These are phyloP conservation scores for Podila minutissima DNA, from an alignment of 192 early-diverging fungal species.

Conservation along the genomic window DNA sequence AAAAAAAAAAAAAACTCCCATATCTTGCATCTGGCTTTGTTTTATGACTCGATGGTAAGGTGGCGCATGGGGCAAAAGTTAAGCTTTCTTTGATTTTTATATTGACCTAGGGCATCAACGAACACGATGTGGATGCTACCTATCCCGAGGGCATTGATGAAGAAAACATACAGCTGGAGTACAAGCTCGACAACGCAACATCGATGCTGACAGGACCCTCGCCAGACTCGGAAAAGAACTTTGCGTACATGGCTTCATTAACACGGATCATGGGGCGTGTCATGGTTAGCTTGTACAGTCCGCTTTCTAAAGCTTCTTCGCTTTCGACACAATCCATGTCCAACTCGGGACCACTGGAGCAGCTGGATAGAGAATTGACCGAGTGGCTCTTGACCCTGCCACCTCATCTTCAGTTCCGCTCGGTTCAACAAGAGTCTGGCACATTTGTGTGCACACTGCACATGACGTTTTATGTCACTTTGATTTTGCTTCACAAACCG, in stretches of 20 bases:
- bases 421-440: slow-evolving; percentile 42
- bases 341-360: slow-evolving; percentile 55
- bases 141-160: slow-evolving; percentile 60
- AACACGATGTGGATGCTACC: slow-evolving; percentile 66
- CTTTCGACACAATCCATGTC: slow-evolving; percentile 36
- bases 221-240: slow-evolving; percentile 41
- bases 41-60: neutral
- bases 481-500: slow-evolving; percentile 65
- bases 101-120: slow-evolving; percentile 54
- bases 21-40: neutral
- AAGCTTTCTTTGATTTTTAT: neutral
- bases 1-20: too few species aligned
- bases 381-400: slow-evolving; percentile 61
- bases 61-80: neutral
- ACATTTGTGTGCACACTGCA: slow-evolving; percentile 55
- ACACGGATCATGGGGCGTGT: slow-evolving; percentile 48
- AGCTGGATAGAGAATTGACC: slow-evolving; percentile 54
- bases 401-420: slow-evolving; percentile 60
- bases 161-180: slow-evolving; percentile 38
- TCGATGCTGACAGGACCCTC: slow-evolving; percentile 28
- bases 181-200: slow-evolving; percentile 22
- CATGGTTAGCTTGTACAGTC: slow-evolving; percentile 51
- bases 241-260: slow-evolving; percentile 50
- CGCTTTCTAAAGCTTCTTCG: slow-evolving; percentile 29
- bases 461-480: slow-evolving; percentile 61